Conservation (phyloP, 352 stramenopile species). For the Globisporangium camurandrum region DNA sequence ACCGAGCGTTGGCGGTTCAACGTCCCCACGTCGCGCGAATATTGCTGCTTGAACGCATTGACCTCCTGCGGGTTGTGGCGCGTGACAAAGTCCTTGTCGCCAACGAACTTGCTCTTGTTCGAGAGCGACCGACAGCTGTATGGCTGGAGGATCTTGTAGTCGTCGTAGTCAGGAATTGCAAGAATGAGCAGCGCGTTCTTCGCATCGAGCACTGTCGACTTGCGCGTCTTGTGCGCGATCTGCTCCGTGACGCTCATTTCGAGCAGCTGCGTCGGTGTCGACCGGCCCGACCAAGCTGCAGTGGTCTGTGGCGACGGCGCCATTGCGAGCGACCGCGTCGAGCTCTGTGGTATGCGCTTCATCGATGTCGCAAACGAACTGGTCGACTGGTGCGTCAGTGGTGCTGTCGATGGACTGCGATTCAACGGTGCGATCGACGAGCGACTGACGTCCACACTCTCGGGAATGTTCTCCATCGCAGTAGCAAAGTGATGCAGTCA, state of each 20-base stretch:
- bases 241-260: slow-evolving; percentile 70
- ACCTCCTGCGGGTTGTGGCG: slow-evolving; percentile 67
- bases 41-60: slow-evolving; percentile 71
- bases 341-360: slow-evolving; percentile 11
- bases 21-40: slow-evolving; percentile 60
- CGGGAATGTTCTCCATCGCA: slow-evolving; percentile 13
- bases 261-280: slow-evolving; percentile 16
- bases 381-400: not conserved
- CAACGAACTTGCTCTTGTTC: slow-evolving; percentile 56
- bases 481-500: too few species aligned
- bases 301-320: slow-evolving; percentile 6
- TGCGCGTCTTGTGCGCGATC: slow-evolving; percentile 52
- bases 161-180: slow-evolving; percentile 69
- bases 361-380: slow-evolving; percentile 5
- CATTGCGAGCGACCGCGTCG: slow-evolving; percentile 25
- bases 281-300: slow-evolving; percentile 15
- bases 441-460: not conserved
- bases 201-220: slow-evolving; percentile 59
- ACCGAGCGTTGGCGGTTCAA: slow-evolving; percentile 58
- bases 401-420: slow-evolving; percentile 5
- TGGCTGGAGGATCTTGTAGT: slow-evolving; percentile 68
- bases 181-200: slow-evolving; percentile 66
- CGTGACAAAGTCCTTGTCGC: slow-evolving; percentile 59
- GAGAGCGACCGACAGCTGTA: slow-evolving; percentile 65
- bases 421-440: not conserved